Evolutionary conservation across 768 basidiomycete genomes (phyloP), one percentile per base, ranked within the genome.

Genomic region (Pleurotus cornucopiae): DNA sequence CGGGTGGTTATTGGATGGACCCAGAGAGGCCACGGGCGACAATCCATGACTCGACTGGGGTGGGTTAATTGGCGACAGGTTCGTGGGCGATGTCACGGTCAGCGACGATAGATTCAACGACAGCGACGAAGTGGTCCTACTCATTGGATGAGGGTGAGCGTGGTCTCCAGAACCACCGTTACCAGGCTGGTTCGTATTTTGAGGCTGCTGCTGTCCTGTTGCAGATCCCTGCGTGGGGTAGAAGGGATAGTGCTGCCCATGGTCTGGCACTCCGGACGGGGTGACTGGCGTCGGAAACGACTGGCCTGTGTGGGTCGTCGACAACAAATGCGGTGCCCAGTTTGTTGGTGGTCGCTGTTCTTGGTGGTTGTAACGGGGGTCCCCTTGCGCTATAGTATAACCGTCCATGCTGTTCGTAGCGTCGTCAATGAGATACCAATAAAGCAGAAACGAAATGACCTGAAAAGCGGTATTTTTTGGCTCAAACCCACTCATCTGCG

Each of bases 51-150:
- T 52, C 20, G 76, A 69, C 49, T 76, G 44, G 9, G 57, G 76
- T 5, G 77, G 76, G 16, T 76, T 80, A 65, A 83, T 80, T 43
- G 88, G 85, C 9, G 86, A 87, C 52, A 84, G 75, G 58, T 81
- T 81, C 6, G 83, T 76, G 6, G 86, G 86, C 18, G 85, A 87
- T 40, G 85, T 69, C 54, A 90, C 87, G 48, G 81, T 74, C 52
- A 90, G 78, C 0, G 80, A 76, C 18, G 82, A 83, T 55, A 91
- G 75, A 66, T 89, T 90, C 66, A 90, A 79, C 26, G 84, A 81
- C 44, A 89, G 75, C 1, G 74, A 65, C 34, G 77, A 69, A n/a
- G 73, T 62, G 18, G 64, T 67, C 39, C 63, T 66, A 59, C 30
- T 60, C 45, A 49, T 61, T 37, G 23, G 20, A 20, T 51, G 62